Evolutionary conservation across 495 filamentous ascomycete genomes (phyloP).

Genomic region (Penicillium canescens): DNA sequence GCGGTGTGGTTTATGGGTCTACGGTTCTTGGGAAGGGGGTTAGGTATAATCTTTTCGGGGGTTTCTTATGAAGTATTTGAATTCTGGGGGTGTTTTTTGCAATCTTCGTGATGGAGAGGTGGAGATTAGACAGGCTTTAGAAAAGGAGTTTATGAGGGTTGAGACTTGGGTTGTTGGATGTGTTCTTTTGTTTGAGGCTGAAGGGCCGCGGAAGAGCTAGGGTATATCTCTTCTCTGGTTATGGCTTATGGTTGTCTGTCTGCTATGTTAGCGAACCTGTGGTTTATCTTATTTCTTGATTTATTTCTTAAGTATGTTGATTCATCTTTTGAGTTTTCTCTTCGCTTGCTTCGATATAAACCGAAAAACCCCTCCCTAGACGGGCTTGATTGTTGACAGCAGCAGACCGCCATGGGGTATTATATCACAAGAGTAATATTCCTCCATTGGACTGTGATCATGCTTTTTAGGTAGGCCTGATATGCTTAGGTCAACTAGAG

Average conservation of each 20-base stretch:
- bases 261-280: no score
- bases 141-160: slow-evolving; percentile 1
- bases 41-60: slow-evolving; percentile 1
- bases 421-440: background rate
- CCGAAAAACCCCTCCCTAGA: no score
- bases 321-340: no score
- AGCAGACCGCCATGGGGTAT: no score
- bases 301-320: background rate
- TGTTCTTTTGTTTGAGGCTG: slow-evolving; percentile 22
- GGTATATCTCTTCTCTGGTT: no score
- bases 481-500: no score
- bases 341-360: no score
- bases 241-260: no score
- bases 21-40: slow-evolving; percentile 31
- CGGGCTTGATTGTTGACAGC: no score
- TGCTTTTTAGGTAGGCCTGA: background rate
- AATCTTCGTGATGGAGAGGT: slow-evolving; percentile 4
- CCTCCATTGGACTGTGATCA: background rate
- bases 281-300: background rate
- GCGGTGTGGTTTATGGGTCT: slow-evolving; percentile 33
- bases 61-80: background rate
- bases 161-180: slow-evolving; percentile 5
- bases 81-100: background rate
- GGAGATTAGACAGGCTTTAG: slow-evolving; percentile 1
- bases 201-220: slow-evolving; percentile 51